Evolutionary conservation across 2,329 filamentous ascomycete species (phyloP).

Genomic region (Coniella lustricola): DNA sequence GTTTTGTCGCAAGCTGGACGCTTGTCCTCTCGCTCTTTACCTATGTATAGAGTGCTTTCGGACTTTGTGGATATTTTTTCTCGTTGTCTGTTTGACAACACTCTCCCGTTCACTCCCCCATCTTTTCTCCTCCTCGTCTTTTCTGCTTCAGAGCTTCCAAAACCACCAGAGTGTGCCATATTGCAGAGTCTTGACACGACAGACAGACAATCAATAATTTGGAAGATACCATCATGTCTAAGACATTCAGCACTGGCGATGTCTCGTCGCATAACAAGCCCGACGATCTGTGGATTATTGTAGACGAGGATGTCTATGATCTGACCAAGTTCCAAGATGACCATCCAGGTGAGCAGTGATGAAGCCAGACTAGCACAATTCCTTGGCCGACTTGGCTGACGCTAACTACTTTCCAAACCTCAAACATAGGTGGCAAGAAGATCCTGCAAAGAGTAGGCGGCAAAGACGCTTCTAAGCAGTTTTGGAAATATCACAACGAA

Average conservation of each 20-base stretch:
- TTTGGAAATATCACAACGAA: slow-evolving; percentile 78
- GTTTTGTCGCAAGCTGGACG: too few relatives aligned
- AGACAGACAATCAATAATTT: too few relatives aligned
- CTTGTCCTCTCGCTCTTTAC: too few relatives aligned
- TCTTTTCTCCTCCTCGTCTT: neutral
- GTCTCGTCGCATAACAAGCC: slow-evolving; percentile 89
- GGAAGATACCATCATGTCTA: slow-evolving; percentile 59
- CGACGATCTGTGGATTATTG: slow-evolving; percentile 78
- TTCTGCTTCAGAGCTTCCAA: too few relatives aligned
- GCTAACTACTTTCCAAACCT: neutral
- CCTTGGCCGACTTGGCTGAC: neutral
- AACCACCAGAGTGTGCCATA: too few relatives aligned
- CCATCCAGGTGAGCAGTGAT: slow-evolving; percentile 58
- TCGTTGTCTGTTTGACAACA: neutral
- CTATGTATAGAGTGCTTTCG: too few relatives aligned
- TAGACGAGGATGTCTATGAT: slow-evolving; percentile 95
- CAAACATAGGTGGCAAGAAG: slow-evolving; percentile 50
- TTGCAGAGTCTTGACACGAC: too few relatives aligned
- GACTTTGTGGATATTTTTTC: neutral
- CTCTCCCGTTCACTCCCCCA: neutral
- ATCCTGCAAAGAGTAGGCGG: slow-evolving; percentile 56
- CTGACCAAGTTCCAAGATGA: slow-evolving; percentile 82
- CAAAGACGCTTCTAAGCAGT: slow-evolving; percentile 61
- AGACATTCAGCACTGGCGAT: slow-evolving; percentile 75
- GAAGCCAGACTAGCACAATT: neutral